A percentile compares a stretch with the other conserved stretches of the same genome.
These are phyloP conservation scores for Vachellia collinsii DNA, from an alignment of 306 rosid species.

Conservation along the genomic window DNA sequence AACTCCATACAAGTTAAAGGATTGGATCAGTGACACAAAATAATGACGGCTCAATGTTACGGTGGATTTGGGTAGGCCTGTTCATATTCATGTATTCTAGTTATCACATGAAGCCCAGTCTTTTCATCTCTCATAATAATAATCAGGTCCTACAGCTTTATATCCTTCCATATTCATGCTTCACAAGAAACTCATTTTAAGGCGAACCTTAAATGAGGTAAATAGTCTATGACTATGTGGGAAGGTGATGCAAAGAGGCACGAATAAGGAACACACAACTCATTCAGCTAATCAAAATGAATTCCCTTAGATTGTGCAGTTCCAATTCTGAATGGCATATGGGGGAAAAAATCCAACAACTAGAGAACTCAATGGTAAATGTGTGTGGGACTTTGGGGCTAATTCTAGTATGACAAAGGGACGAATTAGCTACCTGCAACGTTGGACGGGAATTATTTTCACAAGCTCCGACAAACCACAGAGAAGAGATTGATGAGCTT, in stretches of 20 bases:
- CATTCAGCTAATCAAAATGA: background rate
- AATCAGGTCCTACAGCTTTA: background rate
- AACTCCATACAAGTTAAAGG: slow-evolving; percentile 23
- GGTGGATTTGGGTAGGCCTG: background rate
- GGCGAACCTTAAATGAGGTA: background rate
- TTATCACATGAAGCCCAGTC: background rate
- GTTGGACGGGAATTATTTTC: slow-evolving; percentile 56
- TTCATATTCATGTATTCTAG: slow-evolving; percentile 1
- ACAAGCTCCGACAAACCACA: slow-evolving; percentile 56
- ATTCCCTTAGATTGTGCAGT: background rate
- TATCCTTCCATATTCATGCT: slow-evolving; percentile 1
- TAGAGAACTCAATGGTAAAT: background rate
- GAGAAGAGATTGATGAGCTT: slow-evolving; percentile 54
- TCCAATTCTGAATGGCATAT: background rate
- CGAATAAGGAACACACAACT: background rate
- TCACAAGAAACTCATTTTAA: slow-evolving; percentile 5
- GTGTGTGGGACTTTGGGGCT: background rate
- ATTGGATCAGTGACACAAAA: slow-evolving; percentile 14
- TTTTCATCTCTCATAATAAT: background rate
- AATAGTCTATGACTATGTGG: background rate
- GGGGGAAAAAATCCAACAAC: background rate
- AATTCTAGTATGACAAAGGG: background rate
- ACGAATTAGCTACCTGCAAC: slow-evolving; percentile 56
- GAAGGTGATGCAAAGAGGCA: background rate
- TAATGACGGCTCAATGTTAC: background rate